Conservation (phyloP, 2,329 filamentous ascomycete genomes). For the Neonectria neomacrospora region DNA sequence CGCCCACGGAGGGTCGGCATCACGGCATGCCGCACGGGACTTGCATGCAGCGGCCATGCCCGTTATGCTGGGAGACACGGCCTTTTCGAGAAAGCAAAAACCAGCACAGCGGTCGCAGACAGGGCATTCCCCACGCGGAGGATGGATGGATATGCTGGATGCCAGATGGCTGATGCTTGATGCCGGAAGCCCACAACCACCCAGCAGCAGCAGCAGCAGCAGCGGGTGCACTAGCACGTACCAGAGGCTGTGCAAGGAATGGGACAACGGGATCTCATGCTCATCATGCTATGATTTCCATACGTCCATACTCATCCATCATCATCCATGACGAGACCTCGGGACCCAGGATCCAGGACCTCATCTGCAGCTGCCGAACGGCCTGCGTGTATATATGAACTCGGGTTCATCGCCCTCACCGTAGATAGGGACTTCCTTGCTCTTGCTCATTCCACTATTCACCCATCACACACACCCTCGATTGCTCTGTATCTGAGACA, state of each 20-base stretch:
- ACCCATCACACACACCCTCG: neutral
- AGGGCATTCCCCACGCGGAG: constrained; percentile 23
- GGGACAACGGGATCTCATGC: neutral
- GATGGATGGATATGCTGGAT: neutral
- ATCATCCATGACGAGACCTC: constrained; percentile 11
- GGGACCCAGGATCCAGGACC: neutral
- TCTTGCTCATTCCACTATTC: neutral
- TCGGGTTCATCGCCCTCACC: neutral
- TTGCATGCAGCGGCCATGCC: constrained; percentile 9
- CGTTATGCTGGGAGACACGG: constrained; percentile 15
- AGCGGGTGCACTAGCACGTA: too few species aligned
- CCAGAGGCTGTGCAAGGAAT: neutral
- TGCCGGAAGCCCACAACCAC: too few species aligned
- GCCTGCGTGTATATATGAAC: constrained; percentile 6
- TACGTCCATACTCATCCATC: neutral
- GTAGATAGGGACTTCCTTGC: neutral
- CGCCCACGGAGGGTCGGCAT: constrained; percentile 29
- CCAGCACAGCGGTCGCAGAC: neutral
- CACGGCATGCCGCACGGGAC: constrained; percentile 24
- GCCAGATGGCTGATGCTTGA: too few species aligned
- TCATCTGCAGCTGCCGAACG: constrained; percentile 1
- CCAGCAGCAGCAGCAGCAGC: too few species aligned
- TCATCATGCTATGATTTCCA: neutral
- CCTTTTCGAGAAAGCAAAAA: constrained; percentile 17
- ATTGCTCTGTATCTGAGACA: neutral